These are phyloP conservation scores for Kodamaea derodonti DNA, from an alignment of 1,139 yeast species.

Conservation along the genomic window DNA sequence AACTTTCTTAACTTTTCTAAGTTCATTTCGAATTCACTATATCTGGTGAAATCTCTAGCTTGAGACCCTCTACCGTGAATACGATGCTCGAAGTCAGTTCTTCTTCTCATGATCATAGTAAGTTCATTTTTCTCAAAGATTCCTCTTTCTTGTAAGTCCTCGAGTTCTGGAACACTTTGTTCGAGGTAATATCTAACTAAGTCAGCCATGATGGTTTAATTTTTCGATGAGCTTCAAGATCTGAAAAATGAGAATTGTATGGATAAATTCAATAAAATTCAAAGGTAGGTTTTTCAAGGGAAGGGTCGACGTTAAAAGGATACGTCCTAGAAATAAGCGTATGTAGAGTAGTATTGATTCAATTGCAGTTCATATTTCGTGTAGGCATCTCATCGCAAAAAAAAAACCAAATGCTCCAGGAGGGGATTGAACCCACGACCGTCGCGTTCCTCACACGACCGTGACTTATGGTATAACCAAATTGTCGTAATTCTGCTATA, in stretches of 20 bases:
- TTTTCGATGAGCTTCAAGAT: background rate
- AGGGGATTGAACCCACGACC: conserved; percentile 57
- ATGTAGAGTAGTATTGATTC: background rate
- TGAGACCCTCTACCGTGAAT: conserved; percentile 80
- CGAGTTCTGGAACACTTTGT: conserved; percentile 87
- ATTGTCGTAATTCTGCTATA: conserved; percentile 47
- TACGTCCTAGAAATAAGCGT: background rate
- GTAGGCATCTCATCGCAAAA: too few relatives aligned
- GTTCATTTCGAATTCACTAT: conserved; percentile 77
- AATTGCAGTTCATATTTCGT: too few relatives aligned
- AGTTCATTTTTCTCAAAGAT: conserved; percentile 79
- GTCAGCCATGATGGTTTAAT: conserved; percentile 51
- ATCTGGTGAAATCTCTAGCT: conserved; percentile 72
- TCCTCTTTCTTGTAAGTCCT: conserved; percentile 79
- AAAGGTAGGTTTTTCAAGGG: background rate
- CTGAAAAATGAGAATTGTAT: background rate
- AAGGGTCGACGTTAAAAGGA: background rate
- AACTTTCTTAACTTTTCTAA: conserved; percentile 76
- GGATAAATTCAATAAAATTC: background rate
- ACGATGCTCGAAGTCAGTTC: conserved; percentile 95
- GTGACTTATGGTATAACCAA: conserved; percentile 49
- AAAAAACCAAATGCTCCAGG: conserved; percentile 47
- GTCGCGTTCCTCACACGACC: conserved; percentile 57
- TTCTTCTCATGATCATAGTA: conserved; percentile 80
- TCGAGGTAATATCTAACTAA: conserved; percentile 74